Evolutionary conservation across 2,329 filamentous ascomycete species (phyloP).

Genomic region (Exserohilum turcica): DNA sequence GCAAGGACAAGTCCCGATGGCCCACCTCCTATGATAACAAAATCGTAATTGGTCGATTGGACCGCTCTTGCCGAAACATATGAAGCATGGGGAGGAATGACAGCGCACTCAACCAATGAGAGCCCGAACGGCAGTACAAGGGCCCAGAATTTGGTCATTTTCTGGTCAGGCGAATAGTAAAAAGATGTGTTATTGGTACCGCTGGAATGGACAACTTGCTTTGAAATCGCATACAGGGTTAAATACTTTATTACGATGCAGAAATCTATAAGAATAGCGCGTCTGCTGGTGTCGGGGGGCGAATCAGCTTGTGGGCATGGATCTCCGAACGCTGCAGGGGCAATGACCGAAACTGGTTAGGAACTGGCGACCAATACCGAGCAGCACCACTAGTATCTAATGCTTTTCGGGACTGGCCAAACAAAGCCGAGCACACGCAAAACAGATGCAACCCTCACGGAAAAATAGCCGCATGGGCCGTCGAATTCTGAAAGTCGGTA

Average conservation of each 20-base stretch:
- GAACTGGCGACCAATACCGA: not conserved
- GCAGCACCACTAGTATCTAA: not conserved
- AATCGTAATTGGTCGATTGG: conserved; percentile 22
- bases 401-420: not conserved
- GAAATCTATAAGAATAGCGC: not conserved
- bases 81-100: not conserved
- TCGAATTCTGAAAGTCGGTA: not conserved
- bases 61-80: not conserved
- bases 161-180: not conserved
- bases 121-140: not conserved
- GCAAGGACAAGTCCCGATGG: conserved; percentile 34
- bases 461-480: not conserved
- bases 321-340: not conserved
- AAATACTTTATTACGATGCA: not conserved
- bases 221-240: not conserved
- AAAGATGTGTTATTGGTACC: not conserved
- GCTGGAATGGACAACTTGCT: not conserved
- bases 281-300: not conserved
- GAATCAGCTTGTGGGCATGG: not conserved
- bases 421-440: not conserved
- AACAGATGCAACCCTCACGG: not conserved
- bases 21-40: conserved; percentile 35
- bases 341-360: not conserved
- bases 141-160: not conserved
- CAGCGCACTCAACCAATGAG: not conserved